Conservation (phyloP, 306 rosid genomes). For the Arachis stenosperma region DNA sequence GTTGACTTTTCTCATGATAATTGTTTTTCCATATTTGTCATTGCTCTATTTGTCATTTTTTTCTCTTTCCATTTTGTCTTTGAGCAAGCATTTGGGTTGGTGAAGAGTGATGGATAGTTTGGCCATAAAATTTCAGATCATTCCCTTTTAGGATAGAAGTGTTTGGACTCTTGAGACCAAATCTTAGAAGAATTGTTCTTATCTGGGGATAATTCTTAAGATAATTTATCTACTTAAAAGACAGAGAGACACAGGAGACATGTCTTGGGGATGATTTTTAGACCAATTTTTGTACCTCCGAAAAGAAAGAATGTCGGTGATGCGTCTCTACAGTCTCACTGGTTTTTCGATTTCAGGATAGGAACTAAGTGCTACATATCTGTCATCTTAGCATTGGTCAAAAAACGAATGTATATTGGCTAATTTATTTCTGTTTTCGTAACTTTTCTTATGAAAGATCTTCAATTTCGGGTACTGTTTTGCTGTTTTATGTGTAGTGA, state of each 20-base stretch:
- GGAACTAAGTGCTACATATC: not conserved
- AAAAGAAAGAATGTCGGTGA: no score
- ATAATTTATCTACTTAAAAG: no score
- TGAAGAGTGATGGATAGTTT: not conserved
- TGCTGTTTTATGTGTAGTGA: conserved; percentile 25
- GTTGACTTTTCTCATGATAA: not conserved
- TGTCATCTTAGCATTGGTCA: conserved; percentile 23
- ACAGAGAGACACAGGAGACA: no score
- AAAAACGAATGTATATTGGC: conserved; percentile 1
- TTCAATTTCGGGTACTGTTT: conserved; percentile 10
- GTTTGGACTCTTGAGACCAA: no score
- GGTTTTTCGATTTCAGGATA: conserved; percentile 3
- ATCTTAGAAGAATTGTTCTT: no score
- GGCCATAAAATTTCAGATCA: not conserved
- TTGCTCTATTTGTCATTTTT: not conserved
- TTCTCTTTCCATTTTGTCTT: conserved; percentile 12
- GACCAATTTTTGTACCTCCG: no score
- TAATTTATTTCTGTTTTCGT: conserved; percentile 24
- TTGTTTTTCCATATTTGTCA: not conserved
- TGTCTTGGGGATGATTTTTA: no score
- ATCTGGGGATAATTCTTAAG: no score
- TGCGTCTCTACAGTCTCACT: not conserved
- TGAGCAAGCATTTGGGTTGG: not conserved
- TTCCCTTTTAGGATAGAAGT: no score
- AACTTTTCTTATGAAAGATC: conserved; percentile 13